Evolutionary conservation across 371 early-diverging fungal species (phyloP).

Genomic region (Blastocladiella emersonii): DNA sequence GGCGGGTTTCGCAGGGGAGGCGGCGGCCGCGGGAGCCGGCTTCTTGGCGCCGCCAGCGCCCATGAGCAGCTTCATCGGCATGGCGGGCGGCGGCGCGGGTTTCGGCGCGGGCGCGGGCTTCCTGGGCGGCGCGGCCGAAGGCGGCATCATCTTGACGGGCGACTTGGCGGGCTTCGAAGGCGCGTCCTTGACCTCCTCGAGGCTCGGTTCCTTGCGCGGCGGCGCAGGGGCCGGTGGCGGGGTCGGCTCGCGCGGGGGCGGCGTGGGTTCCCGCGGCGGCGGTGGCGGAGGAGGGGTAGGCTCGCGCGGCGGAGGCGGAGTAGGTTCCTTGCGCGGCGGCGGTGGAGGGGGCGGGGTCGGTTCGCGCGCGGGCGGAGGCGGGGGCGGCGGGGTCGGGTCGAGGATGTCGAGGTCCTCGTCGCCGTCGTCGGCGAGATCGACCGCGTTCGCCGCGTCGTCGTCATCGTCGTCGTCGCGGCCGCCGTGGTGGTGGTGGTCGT

Average conservation of each 20-base stretch:
- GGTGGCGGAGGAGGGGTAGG: background rate
- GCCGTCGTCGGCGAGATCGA: too few species aligned
- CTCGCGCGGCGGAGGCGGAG: background rate
- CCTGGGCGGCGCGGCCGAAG: background rate
- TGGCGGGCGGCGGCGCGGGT: background rate
- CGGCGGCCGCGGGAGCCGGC: too few species aligned
- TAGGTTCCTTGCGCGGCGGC: background rate
- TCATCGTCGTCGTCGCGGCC: slow-evolving; percentile 4
- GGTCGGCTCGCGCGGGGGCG: background rate
- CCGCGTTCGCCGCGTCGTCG: background rate
- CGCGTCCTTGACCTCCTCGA: background rate
- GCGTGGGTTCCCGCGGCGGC: background rate
- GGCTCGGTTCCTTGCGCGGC: background rate
- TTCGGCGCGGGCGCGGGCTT: too few species aligned
- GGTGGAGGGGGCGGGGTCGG: background rate
- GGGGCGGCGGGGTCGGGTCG: too few species aligned
- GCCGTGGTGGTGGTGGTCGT: background rate
- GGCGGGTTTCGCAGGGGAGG: background rate
- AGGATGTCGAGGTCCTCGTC: too few species aligned
- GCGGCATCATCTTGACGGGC: background rate
- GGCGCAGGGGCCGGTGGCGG: background rate
- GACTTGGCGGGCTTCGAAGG: background rate
- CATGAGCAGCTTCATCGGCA: background rate
- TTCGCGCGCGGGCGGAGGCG: too few species aligned
- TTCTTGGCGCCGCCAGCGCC: background rate